Evolutionary conservation across 179 eudicot species (phyloP).

Genomic region (Heliamphora pulchella): DNA sequence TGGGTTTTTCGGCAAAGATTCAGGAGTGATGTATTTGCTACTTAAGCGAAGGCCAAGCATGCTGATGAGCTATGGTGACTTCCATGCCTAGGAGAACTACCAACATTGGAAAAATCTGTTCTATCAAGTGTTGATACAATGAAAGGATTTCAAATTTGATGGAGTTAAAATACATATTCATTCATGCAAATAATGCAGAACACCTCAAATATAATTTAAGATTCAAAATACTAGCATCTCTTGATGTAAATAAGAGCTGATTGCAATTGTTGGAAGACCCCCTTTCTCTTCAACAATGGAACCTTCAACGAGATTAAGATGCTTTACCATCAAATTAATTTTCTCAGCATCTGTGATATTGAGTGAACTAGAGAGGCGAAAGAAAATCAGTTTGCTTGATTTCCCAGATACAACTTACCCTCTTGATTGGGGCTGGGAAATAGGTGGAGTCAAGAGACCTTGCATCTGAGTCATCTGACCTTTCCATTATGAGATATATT

Average conservation of each 20-base stretch:
- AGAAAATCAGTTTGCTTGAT: background rate
- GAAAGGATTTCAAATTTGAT: background rate
- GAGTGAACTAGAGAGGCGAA: background rate
- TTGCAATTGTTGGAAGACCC: background rate
- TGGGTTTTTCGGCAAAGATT: no score
- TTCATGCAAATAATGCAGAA: background rate
- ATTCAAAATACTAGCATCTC: background rate
- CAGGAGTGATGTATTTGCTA: background rate
- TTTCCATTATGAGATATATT: background rate
- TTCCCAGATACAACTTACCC: background rate
- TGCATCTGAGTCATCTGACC: background rate
- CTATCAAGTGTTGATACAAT: background rate
- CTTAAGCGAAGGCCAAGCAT: background rate
- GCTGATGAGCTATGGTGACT: background rate
- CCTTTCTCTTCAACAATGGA: background rate
- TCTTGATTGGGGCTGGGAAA: no score
- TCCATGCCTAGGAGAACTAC: background rate
- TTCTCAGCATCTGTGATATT: background rate
- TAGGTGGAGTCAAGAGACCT: background rate
- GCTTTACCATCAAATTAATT: background rate
- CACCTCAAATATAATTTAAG: background rate
- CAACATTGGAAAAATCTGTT: background rate
- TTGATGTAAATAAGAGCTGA: background rate
- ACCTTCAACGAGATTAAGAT: background rate
- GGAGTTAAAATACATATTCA: background rate